Evolutionary conservation across 139 green algal species (phyloP).

Genomic region (Closterium sp.): DNA sequence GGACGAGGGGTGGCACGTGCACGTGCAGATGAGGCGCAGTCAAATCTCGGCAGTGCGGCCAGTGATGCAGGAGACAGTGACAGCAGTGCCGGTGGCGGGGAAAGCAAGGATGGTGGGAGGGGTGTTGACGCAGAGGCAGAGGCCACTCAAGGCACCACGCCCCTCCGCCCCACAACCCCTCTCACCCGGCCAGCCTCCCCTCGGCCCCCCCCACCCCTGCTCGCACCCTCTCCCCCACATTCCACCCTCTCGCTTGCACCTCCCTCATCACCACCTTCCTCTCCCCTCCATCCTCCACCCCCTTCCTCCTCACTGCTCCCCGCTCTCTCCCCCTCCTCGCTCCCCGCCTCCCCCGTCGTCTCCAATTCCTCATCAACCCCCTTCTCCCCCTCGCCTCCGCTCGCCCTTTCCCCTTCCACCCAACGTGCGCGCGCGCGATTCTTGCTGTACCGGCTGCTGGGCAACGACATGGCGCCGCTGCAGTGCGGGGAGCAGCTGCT

Average conservation of each 20-base stretch:
- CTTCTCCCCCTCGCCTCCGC: too few species aligned
- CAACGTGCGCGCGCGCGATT: not conserved
- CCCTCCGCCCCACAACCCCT: not conserved
- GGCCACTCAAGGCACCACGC: not conserved
- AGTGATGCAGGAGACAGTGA: not conserved
- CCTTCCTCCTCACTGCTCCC: not conserved
- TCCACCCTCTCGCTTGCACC: not conserved
- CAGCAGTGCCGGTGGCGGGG: not conserved
- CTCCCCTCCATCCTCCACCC: not conserved
- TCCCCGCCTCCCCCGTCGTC: not conserved
- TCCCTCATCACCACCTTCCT: not conserved
- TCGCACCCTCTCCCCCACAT: not conserved
- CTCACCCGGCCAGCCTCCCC: too few species aligned
- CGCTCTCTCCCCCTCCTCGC: not conserved
- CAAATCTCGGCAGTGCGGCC: not conserved
- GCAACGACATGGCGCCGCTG: constrained; percentile 38
- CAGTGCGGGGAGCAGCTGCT: constrained; percentile 25
- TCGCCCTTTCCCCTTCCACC: too few species aligned
- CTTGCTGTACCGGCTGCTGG: constrained; percentile 21
- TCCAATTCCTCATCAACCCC: too few species aligned
- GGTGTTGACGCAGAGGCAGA: not conserved
- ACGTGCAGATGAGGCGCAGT: not conserved
- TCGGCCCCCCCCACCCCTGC: too few species aligned
- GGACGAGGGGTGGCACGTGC: not conserved
- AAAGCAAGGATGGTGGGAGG: not conserved